Conservation (phyloP, 2,329 filamentous ascomycete species). For the Verticillium zaregamsianum region DNA sequence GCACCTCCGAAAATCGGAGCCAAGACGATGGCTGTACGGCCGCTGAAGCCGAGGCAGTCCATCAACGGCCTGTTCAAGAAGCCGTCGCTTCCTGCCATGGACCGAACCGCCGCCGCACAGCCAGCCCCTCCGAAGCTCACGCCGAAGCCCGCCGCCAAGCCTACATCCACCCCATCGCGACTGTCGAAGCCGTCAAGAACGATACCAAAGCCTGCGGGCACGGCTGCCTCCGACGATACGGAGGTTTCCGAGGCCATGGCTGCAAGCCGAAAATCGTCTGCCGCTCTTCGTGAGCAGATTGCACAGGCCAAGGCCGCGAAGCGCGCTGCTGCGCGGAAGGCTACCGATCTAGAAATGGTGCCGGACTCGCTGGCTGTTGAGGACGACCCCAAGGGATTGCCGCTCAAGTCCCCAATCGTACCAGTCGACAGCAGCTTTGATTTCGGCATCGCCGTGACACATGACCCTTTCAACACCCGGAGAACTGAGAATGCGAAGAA, state of each 20-base stretch:
- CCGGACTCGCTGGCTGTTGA: not conserved
- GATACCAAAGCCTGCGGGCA: not conserved
- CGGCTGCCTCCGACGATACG: slow-evolving; percentile 16
- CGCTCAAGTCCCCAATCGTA: slow-evolving; percentile 29
- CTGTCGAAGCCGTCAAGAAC: not conserved
- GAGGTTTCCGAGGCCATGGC: slow-evolving; percentile 4
- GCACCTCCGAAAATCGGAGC: slow-evolving; percentile 34
- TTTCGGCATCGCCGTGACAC: slow-evolving; percentile 37
- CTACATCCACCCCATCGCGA: not conserved
- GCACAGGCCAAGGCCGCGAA: slow-evolving; percentile 86
- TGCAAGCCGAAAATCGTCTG: slow-evolving; percentile 62
- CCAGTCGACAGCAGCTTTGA: slow-evolving; percentile 38
- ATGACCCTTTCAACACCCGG: slow-evolving; percentile 68
- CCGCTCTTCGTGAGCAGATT: slow-evolving; percentile 82
- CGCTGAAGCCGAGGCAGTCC: slow-evolving; percentile 48
- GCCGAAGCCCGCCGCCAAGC: slow-evolving; percentile 2
- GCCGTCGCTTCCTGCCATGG: slow-evolving; percentile 41
- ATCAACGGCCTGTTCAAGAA: slow-evolving; percentile 52
- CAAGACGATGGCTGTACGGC: slow-evolving; percentile 41
- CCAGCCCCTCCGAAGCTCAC: slow-evolving; percentile 6
- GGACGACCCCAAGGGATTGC: not conserved
- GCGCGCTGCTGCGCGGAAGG: slow-evolving; percentile 43
- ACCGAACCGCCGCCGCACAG: slow-evolving; percentile 17
- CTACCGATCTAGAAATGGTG: slow-evolving; percentile 16
- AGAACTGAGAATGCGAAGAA: slow-evolving; percentile 53